Evolutionary conservation across 305 asterid species (phyloP), one percentile per base, ranked within the genome.

Genomic region (Rubia peregrina): DNA sequence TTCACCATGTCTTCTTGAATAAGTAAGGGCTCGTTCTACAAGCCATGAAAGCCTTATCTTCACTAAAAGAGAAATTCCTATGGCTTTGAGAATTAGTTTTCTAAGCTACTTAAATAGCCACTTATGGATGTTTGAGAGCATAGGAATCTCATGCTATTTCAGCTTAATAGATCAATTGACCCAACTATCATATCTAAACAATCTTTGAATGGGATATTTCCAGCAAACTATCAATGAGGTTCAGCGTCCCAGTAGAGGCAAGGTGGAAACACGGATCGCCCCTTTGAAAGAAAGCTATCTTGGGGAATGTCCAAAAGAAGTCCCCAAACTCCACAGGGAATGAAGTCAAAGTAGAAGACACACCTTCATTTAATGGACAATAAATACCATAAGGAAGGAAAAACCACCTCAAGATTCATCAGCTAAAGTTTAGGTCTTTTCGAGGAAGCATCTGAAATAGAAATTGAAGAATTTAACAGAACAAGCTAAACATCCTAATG

Each of bases 1-100:
- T 22, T 79, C 83, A 67, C 65, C 73, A 26, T 33, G 56, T 69
- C 71, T 49, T 75, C 79, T 74, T 73, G 77, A 68, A 74, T 63
- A 74, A 70, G 74, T 56, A 78, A 68, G 40, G 60, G 71, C 74
- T 70, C 36, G 21, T 53, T 41, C 75, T 9, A 9, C 51, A 67
- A 46, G 33, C 33, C 24, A 30, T 12, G 19, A 42, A 14, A 11
- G 33, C 48, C 30, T 46, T 33, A 14, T 57, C 67, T 67, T 61
- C 56, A 21, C 56, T 57, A 69, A 33, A 33, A 56, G 24, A 38
- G 41, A 3, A 60, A 55, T 33, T 21, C 43, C 66, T 44, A n/a
- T 2, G 7, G 43, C 55, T 60, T 33, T 67, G 4, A 57, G 7
- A 7, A 21, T 6, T 59, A 33, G 56, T 7, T 14, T 30, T 14